Percentiles rank a stretch among this genome's conserved stretches.
phyloP scores from a whole-genome alignment of 106 monocot species.

The Dactylorhiza incarnata region DNA sequence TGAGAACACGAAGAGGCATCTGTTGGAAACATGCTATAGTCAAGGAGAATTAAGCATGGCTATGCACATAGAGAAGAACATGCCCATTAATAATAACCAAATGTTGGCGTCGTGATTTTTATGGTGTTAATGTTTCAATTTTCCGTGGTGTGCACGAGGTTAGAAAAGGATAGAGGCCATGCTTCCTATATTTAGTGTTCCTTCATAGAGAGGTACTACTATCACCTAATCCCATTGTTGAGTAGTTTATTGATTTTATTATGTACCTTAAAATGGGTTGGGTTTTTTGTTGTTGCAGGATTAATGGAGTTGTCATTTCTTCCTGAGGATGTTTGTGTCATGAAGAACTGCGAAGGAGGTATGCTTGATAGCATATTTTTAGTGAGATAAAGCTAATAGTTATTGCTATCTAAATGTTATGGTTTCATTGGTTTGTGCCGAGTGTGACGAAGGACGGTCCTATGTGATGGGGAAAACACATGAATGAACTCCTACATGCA shows the following conservation, averaged over 20 bases:
- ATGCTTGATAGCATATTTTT: neutral
- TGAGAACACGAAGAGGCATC: conserved; percentile 19
- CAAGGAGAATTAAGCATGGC: conserved; percentile 24
- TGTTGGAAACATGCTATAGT: conserved; percentile 17
- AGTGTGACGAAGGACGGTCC: too few relatives aligned
- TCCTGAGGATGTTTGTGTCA: neutral
- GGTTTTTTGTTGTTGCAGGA: neutral
- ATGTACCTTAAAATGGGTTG: neutral
- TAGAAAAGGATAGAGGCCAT: neutral
- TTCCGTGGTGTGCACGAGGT: neutral
- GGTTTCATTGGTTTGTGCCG: neutral
- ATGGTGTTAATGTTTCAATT: neutral
- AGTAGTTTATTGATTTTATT: neutral
- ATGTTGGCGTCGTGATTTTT: neutral
- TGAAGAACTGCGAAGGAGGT: neutral
- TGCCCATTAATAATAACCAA: neutral
- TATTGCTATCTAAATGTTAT: neutral
- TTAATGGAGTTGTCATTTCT: neutral
- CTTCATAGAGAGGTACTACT: neutral
- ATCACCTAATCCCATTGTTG: neutral
- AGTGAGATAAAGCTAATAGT: neutral
- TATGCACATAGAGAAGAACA: neutral
- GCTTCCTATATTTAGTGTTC: neutral
- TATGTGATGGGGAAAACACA: too few relatives aligned
- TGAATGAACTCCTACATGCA: too few relatives aligned